Conservation (phyloP, 2,329 filamentous ascomycete genomes). For the Epichloe gansuensis region DNA sequence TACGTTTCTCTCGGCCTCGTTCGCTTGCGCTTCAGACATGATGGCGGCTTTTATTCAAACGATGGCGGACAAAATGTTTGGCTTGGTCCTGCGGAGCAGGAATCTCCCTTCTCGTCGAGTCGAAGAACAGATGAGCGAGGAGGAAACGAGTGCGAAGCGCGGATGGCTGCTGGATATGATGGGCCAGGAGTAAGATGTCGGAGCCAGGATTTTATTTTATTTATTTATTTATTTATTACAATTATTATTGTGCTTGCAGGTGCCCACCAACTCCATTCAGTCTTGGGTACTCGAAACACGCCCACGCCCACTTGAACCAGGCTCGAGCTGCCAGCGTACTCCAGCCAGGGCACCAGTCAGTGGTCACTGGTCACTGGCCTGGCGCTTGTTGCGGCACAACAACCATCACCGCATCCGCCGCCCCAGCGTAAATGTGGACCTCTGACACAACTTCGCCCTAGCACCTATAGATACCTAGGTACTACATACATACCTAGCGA, state of each 20-base stretch:
- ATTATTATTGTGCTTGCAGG: slow-evolving; percentile 2
- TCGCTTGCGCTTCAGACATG: slow-evolving; percentile 78
- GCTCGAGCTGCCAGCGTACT: too few species aligned
- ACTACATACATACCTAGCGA: neutral
- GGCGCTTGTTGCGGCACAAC: too few species aligned
- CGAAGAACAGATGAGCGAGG: slow-evolving; percentile 9
- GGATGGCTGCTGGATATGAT: slow-evolving; percentile 6
- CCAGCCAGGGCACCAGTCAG: too few species aligned
- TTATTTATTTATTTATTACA: slow-evolving; percentile 3
- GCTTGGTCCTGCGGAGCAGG: slow-evolving; percentile 14
- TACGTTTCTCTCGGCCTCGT: slow-evolving; percentile 95
- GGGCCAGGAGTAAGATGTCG: slow-evolving; percentile 15
- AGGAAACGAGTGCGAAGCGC: slow-evolving; percentile 6
- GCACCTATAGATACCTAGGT: neutral
- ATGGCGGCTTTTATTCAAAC: slow-evolving; percentile 30
- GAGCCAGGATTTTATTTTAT: slow-evolving; percentile 15
- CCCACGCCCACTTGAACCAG: neutral
- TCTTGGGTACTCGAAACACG: neutral
- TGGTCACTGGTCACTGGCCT: too few species aligned
- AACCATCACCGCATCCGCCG: neutral
- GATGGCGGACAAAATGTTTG: slow-evolving; percentile 12
- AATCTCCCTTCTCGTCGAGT: slow-evolving; percentile 2
- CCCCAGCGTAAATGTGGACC: slow-evolving; percentile 4
- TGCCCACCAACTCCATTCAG: too few species aligned
- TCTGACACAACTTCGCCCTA: neutral